These are phyloP conservation scores for Patellifolia procumbens DNA, from an alignment of 179 eudicot species.

Conservation along the genomic window DNA sequence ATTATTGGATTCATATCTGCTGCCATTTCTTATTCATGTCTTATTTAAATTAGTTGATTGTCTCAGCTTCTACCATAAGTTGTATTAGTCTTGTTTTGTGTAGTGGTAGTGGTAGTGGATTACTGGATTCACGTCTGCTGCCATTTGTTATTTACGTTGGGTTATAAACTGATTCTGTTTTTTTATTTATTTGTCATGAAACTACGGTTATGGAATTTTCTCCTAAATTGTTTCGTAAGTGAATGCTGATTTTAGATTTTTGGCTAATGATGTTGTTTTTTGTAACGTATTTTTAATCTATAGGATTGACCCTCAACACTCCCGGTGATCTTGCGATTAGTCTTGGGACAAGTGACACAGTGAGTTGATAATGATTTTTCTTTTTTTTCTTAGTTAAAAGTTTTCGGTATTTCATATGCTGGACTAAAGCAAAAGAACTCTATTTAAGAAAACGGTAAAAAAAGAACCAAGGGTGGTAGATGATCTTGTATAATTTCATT, in stretches of 20 bases:
- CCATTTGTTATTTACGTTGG: no score
- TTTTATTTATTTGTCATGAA: not conserved
- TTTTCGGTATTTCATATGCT: not conserved
- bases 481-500: conserved; percentile 9
- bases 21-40: no score
- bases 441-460: not conserved
- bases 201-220: not conserved
- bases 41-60: no score
- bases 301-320: conserved; percentile 85
- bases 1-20: no score
- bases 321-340: conserved; percentile 96
- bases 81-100: no score
- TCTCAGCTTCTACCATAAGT: no score
- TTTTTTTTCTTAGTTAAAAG: no score
- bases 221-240: not conserved
- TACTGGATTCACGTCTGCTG: no score
- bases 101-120: no score
- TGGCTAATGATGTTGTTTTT: not conserved
- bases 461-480: not conserved
- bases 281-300: not conserved
- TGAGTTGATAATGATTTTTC: conserved; percentile 51
- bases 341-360: conserved; percentile 99
- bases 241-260: not conserved
- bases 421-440: not conserved
- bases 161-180: no score